Evolutionary conservation across 306 rosid genomes (phyloP), one percentile per base, ranked within the genome.

Genomic region (Oemleria cerasiformis): DNA sequence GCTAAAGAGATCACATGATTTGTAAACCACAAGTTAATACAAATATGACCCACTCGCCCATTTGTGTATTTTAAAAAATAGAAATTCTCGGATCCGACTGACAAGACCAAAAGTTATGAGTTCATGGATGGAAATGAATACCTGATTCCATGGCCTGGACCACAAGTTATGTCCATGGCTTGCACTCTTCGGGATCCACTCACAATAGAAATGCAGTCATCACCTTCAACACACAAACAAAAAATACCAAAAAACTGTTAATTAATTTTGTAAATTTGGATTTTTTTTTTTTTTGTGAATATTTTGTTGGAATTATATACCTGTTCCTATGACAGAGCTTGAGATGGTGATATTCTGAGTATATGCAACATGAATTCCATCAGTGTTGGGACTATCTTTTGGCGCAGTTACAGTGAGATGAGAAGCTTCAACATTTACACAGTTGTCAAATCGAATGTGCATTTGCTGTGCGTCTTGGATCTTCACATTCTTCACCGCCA

Each of bases 111-210:
- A 23, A 6, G 13, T 50, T 16, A 30, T 2, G 49, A 68, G 45
- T n/a, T 19, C 6, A 51, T 13, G 62, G 13, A 9, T 14, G 11
- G 11, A 40, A 67, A 23, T 59, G 36, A 30, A 30, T 70, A 90
- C 96, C 96, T 90, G 72, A 92, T 89, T 41, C 98, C 98, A 75
- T 92, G 98, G 15, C 98, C 98, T 1, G 98, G 94, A 68, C 98
- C 98, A 34, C 98, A 92, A 20, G 86, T 84, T 42, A 92, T 88
- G 58, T 82, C 54, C 7, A 73, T 73, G 64, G 88, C 94, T 77
- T 39, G 65, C 30, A 92, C 82, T 2, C 86, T 79, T 41, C 9
- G 67, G 42, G 94, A 87, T 42, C 94, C 98, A 58, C 74, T 75
- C 17, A 81, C 98, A 57, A 92, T 92, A 40, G 96, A 92, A 80